These are phyloP conservation scores for Dipteronia sinensis DNA, from an alignment of 345 rosid genomes.

Conservation along the genomic window DNA sequence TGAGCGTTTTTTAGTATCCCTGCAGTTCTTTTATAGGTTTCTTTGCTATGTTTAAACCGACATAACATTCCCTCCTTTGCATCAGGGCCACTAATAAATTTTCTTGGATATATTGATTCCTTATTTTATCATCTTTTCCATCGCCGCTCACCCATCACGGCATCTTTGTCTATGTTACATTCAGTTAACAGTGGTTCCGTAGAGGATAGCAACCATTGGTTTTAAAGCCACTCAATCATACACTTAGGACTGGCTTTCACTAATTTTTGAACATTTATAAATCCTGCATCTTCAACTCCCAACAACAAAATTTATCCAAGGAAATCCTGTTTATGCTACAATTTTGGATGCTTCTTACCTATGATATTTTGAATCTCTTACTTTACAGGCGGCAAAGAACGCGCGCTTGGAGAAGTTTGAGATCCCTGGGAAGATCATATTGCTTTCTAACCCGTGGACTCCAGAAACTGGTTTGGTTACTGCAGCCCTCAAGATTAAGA, in stretches of 20 bases:
- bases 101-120: background rate
- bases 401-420: conserved; percentile 83
- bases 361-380: background rate
- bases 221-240: background rate
- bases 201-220: background rate
- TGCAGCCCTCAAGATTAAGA: conserved; percentile 92
- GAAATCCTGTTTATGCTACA: background rate
- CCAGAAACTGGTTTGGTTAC: conserved; percentile 95
- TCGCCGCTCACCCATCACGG: background rate
- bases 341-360: conserved; percentile 4
- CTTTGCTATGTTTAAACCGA: background rate
- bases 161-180: background rate
- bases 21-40: background rate
- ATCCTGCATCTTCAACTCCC: background rate
- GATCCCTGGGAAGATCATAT: conserved; percentile 83
- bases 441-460: conserved; percentile 85
- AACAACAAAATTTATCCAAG: background rate
- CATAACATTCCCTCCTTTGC: background rate
- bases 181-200: background rate
- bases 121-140: background rate
- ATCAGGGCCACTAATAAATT: background rate
- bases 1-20: background rate
- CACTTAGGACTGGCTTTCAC: background rate
- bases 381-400: conserved; percentile 68
- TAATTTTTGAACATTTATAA: background rate